Percentiles rank a stretch among this genome's conserved stretches.
Conservation (phyloP, 257 asterid genomes). For the Hygrophila difformis region DNA sequence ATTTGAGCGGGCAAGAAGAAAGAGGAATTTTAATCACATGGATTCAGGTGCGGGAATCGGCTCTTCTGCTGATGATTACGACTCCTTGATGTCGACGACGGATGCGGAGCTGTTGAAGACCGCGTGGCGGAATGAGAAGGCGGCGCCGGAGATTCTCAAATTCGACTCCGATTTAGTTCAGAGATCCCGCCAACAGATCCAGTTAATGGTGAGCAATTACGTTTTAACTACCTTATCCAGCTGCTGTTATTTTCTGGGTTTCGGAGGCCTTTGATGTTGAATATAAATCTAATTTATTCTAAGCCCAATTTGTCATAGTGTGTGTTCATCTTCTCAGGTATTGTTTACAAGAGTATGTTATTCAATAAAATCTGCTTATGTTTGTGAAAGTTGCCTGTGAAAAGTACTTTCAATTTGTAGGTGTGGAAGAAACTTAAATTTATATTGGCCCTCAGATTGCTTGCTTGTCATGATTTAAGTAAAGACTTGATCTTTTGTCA, state of each 20-base stretch:
- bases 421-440: no score
- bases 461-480: no score
- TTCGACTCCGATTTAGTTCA: slow-evolving; percentile 51
- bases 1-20: no score
- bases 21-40: slow-evolving; percentile 21
- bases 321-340: not conserved
- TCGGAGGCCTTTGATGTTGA: no score
- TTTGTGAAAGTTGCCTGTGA: not conserved
- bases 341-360: not conserved
- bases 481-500: no score
- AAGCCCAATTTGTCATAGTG: not conserved
- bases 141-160: slow-evolving; percentile 82
- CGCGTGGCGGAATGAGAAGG: slow-evolving; percentile 93
- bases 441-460: no score
- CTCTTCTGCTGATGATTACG: slow-evolving; percentile 51
- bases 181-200: slow-evolving; percentile 65
- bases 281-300: no score
- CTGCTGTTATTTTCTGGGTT: no score
- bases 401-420: not conserved
- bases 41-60: slow-evolving; percentile 48
- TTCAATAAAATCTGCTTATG: not conserved
- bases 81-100: slow-evolving; percentile 56
- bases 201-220: slow-evolving; percentile 41
- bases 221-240: no score
- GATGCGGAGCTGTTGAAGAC: slow-evolving; percentile 75